Conservation (phyloP, 1,139 yeast species). For the Candida smagusa region DNA sequence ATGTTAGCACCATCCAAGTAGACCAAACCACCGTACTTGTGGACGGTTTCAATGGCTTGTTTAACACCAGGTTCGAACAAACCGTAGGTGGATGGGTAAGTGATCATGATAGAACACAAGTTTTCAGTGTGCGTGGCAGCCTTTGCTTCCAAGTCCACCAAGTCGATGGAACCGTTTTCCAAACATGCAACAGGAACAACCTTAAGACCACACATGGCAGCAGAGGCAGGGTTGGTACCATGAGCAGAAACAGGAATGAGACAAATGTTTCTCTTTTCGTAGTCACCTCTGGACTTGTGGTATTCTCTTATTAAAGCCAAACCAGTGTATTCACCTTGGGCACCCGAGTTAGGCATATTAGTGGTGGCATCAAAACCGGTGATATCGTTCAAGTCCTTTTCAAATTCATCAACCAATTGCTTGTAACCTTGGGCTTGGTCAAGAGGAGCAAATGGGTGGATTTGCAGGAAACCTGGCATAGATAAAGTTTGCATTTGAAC, state of each 20-base stretch:
- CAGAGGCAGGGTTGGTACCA: conserved; percentile 98
- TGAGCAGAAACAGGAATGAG: conserved; percentile 96
- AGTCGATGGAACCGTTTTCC: conserved; percentile 79
- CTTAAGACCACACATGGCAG: conserved; percentile 94
- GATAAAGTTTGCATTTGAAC: conserved; percentile 93
- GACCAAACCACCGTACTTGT: conserved; percentile 87
- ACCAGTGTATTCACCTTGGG: conserved; percentile 97
- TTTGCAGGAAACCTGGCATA: conserved; percentile 84
- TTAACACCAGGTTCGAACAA: conserved; percentile 90
- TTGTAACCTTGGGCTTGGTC: conserved; percentile 85
- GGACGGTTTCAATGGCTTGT: conserved; percentile 80
- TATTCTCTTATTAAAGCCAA: conserved; percentile 81
- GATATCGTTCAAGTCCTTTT: conserved; percentile 81
- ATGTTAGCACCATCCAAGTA: conserved; percentile 98
- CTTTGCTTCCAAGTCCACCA: conserved; percentile 69
- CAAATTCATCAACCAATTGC: conserved; percentile 71
- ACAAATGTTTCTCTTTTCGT: conserved; percentile 72
- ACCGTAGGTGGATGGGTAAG: conserved; percentile 97
- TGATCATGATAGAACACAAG: conserved; percentile 90
- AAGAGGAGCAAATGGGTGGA: conserved; percentile 91
- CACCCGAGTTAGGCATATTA: conserved; percentile 96
- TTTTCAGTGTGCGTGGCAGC: conserved; percentile 66
- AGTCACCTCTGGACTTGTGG: conserved; percentile 68
- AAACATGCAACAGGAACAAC: conserved; percentile 91
- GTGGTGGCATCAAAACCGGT: conserved; percentile 96